Evolutionary conservation across 225 moss, liverwort and hornwort species (phyloP).

Genomic region (Straminergon stramineum): DNA sequence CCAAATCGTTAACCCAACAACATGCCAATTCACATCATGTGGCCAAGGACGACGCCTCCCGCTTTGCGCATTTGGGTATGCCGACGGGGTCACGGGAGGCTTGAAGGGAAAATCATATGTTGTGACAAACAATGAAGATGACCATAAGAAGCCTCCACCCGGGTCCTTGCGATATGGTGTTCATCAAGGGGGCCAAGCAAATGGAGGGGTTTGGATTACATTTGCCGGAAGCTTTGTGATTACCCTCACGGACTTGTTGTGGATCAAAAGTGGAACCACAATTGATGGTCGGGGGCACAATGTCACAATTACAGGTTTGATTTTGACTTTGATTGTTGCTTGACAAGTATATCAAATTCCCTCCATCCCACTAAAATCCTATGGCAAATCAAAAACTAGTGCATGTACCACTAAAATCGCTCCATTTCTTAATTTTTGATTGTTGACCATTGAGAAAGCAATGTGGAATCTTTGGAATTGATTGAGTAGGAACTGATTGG

Average conservation of each 20-base stretch:
- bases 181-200: constrained; percentile 45
- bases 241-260: constrained; percentile 53
- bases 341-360: neutral
- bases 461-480: neutral
- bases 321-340: no score
- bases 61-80: constrained; percentile 53
- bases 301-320: constrained; percentile 40
- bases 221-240: constrained; percentile 46
- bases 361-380: accelerated
- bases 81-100: constrained; percentile 67
- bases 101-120: constrained; percentile 43
- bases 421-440: neutral
- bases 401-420: accelerated
- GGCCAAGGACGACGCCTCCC: constrained; percentile 57
- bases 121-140: constrained; percentile 44
- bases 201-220: constrained; percentile 71
- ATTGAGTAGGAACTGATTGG: neutral
- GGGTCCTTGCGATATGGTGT: constrained; percentile 69
- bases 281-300: constrained; percentile 74
- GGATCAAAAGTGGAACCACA: constrained; percentile 79
- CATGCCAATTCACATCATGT: constrained; percentile 58
- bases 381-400: neutral
- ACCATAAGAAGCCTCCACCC: constrained; percentile 23
- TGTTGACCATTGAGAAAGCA: accelerated
- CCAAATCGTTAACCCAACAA: constrained; percentile 33